Conservation (phyloP, 23 red algal species). For the Cyanidioschyzon merolae region DNA sequence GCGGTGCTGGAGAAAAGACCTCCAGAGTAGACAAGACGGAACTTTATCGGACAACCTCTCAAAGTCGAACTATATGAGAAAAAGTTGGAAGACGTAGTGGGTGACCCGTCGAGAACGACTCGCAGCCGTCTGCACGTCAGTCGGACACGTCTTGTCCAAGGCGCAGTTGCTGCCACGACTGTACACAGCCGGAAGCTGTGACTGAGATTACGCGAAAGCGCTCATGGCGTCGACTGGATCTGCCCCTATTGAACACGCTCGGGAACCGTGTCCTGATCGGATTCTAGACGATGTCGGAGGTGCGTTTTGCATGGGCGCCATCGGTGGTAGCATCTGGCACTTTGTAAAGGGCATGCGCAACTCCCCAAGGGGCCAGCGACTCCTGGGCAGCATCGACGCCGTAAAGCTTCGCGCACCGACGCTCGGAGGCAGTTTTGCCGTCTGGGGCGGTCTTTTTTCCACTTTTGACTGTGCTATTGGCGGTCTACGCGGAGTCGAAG, state of each 20-base stretch:
- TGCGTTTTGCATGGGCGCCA: slow-evolving; percentile 89
- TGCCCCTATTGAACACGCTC: slow-evolving; percentile 56
- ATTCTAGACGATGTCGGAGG: slow-evolving; percentile 97
- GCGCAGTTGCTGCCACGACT: too few species aligned
- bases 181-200: too few species aligned
- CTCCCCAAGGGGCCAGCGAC: slow-evolving; percentile 69
- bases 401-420: slow-evolving; percentile 80
- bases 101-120: too few species aligned
- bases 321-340: slow-evolving; percentile 94
- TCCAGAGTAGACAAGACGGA: too few species aligned
- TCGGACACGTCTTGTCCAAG: too few species aligned
- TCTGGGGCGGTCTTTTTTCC: slow-evolving; percentile 99
- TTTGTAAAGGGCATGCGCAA: slow-evolving; percentile 77
- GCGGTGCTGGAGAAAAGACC: too few species aligned
- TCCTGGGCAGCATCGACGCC: slow-evolving; percentile 77
- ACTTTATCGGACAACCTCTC: too few species aligned
- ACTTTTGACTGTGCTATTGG: slow-evolving; percentile 88
- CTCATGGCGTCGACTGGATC: background rate
- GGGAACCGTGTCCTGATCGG: slow-evolving; percentile 96
- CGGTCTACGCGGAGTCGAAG: slow-evolving; percentile 74
- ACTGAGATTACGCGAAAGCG: too few species aligned
- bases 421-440: slow-evolving; percentile 91
- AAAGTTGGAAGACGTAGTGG: too few species aligned
- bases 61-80: too few species aligned
- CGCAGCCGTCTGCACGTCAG: too few species aligned